phyloP scores from a whole-genome alignment of 23 red algal genomes.

The Gracilaria domingensis region DNA sequence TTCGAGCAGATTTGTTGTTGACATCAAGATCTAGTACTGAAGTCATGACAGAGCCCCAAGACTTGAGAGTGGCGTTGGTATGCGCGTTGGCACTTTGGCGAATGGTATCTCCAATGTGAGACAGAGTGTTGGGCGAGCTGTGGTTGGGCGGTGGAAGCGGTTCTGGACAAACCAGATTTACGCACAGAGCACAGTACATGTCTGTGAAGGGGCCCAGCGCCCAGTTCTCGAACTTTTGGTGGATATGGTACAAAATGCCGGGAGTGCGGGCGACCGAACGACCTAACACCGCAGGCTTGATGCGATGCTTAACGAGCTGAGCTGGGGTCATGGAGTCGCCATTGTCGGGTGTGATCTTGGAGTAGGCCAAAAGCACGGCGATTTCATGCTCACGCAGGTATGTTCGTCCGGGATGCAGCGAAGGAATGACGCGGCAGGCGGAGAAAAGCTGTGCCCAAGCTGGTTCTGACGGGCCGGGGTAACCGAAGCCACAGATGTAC shows the following conservation, averaged over 20 bases:
- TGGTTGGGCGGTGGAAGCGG: constrained; percentile 6
- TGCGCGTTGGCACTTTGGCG: constrained; percentile 54
- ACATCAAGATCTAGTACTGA: constrained; percentile 48
- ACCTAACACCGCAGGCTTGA: constrained; percentile 64
- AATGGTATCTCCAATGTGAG: constrained; percentile 42
- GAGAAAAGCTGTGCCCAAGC: constrained; percentile 60
- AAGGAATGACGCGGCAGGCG: constrained; percentile 50
- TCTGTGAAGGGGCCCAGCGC: constrained; percentile 64
- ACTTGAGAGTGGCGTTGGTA: constrained; percentile 52
- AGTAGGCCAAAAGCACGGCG: constrained; percentile 62
- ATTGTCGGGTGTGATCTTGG: constrained; percentile 61
- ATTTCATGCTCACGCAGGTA: constrained; percentile 60
- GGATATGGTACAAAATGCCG: constrained; percentile 69
- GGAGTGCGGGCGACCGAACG: constrained; percentile 52
- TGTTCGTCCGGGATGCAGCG: constrained; percentile 10
- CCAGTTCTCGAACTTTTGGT: constrained; percentile 70
- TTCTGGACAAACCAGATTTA: constrained; percentile 29
- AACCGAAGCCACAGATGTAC: constrained; percentile 70
- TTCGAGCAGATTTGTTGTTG: constrained; percentile 20
- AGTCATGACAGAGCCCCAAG: constrained; percentile 45
- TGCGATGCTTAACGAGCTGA: constrained; percentile 66
- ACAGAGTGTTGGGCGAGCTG: not conserved
- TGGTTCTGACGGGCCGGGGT: constrained; percentile 33
- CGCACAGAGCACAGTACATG: constrained; percentile 51
- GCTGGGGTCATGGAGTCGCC: constrained; percentile 59